phyloP scores from a whole-genome alignment of 2,329 filamentous ascomycete genomes.

The Phyllosticta capitalensis region DNA sequence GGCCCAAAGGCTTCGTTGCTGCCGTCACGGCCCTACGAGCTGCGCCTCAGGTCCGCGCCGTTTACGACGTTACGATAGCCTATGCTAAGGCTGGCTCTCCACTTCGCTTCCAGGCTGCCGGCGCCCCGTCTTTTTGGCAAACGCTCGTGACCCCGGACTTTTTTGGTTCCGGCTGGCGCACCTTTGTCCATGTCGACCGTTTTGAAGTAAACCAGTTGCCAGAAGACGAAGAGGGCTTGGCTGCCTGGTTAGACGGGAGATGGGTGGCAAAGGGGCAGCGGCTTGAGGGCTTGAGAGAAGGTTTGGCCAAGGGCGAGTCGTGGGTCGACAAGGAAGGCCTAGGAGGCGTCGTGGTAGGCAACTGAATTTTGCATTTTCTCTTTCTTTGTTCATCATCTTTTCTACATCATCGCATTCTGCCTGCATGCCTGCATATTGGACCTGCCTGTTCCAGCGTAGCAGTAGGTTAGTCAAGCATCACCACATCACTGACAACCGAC shows the following conservation, averaged over 20 bases:
- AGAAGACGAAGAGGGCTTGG: slow-evolving; percentile 19
- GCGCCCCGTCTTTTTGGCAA: slow-evolving; percentile 23
- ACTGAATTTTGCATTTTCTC: not conserved
- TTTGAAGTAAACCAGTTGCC: slow-evolving; percentile 21
- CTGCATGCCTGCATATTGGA: not conserved
- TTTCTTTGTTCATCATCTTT: not conserved
- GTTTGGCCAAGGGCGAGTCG: slow-evolving; percentile 3
- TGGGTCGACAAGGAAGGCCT: not conserved
- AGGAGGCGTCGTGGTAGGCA: not conserved
- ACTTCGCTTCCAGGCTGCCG: slow-evolving; percentile 13
- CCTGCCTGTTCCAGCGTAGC: not conserved
- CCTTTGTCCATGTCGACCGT: slow-evolving; percentile 26
- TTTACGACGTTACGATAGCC: slow-evolving; percentile 32
- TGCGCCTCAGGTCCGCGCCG: slow-evolving; percentile 24
- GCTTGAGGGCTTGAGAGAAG: slow-evolving; percentile 19
- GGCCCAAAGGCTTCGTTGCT: slow-evolving; percentile 52
- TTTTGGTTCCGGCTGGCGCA: slow-evolving; percentile 16
- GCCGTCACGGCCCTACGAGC: slow-evolving; percentile 45
- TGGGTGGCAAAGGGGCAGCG: slow-evolving; percentile 28
- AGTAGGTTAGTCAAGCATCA: not conserved
- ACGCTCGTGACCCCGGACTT: slow-evolving; percentile 19
- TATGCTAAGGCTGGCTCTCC: slow-evolving; percentile 22
- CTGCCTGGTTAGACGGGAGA: slow-evolving; percentile 25
- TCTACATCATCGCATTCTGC: not conserved
- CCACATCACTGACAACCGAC: too few species aligned